Conservation (phyloP, 371 early-diverging fungal genomes). For the Mucor velutinosus region DNA sequence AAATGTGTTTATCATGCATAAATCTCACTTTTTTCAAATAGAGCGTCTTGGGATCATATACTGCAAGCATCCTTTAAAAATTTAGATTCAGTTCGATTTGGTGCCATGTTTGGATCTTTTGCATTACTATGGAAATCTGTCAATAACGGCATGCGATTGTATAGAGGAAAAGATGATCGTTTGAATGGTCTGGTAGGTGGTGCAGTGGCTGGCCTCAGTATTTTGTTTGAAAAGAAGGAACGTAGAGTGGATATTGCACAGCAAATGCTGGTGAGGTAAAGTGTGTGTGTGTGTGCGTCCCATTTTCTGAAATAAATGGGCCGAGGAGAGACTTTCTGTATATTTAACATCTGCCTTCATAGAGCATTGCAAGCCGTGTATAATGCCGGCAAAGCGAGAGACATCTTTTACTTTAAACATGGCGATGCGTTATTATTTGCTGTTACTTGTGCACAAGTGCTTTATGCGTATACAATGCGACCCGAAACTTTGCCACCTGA, state of each 20-base stretch:
- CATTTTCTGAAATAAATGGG: neutral
- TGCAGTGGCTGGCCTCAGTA: conserved; percentile 58
- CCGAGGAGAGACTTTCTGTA: neutral
- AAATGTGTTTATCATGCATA: neutral
- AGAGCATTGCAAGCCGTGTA: conserved; percentile 64
- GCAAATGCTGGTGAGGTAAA: conserved; percentile 59
- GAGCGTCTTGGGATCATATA: conserved; percentile 45
- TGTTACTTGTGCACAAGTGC: conserved; percentile 58
- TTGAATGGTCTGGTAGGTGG: conserved; percentile 64
- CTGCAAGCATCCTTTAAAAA: conserved; percentile 54
- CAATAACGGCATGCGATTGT: conserved; percentile 64
- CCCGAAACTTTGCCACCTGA: conserved; percentile 68
- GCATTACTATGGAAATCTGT: conserved; percentile 76
- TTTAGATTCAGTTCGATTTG: conserved; percentile 64
- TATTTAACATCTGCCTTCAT: neutral
- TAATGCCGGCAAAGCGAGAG: conserved; percentile 63
- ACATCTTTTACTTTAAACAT: conserved; percentile 65
- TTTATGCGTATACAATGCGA: conserved; percentile 72
- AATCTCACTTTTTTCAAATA: conserved; percentile 12
- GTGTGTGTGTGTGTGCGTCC: no score
- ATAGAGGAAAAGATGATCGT: conserved; percentile 61
- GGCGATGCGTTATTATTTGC: conserved; percentile 68
- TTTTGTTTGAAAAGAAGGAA: conserved; percentile 63
- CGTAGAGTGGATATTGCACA: conserved; percentile 67
- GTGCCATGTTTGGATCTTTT: conserved; percentile 73